Evolutionary conservation across 1,284 basidiomycete species (phyloP).

Genomic region (Wallemia hederae): DNA sequence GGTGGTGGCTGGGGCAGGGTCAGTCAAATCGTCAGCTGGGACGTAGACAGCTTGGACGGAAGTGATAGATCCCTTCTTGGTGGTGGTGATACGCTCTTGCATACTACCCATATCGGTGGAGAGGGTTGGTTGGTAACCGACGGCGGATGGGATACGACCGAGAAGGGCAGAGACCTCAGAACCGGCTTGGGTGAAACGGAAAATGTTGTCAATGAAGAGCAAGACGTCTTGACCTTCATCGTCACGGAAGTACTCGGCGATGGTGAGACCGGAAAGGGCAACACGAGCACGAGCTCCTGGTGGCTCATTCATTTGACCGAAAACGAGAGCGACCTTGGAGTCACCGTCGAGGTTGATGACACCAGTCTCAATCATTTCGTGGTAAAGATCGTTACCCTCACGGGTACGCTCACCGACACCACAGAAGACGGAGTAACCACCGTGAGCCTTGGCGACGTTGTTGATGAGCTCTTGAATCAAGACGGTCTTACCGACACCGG

Average conservation of each 20-base stretch:
- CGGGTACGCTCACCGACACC: slow-evolving; percentile 98
- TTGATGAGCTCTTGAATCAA: slow-evolving; percentile 98
- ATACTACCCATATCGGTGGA: slow-evolving; percentile 99
- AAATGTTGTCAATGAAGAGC: slow-evolving; percentile 99
- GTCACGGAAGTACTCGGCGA: slow-evolving; percentile 99
- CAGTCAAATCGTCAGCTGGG: slow-evolving; percentile 98
- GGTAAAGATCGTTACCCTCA: slow-evolving; percentile 99
- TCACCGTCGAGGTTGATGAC: slow-evolving; percentile 79
- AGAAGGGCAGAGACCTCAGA: slow-evolving; percentile 98
- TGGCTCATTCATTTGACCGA: slow-evolving; percentile 99
- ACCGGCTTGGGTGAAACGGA: slow-evolving; percentile 99
- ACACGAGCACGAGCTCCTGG: slow-evolving; percentile 99
- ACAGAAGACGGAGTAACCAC: slow-evolving; percentile 78
- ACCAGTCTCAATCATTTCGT: slow-evolving; percentile 99
- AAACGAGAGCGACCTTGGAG: slow-evolving; percentile 97
- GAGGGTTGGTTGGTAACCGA: slow-evolving; percentile 98
- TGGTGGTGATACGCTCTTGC: slow-evolving; percentile 98
- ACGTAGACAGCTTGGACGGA: slow-evolving; percentile 99
- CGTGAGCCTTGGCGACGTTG: slow-evolving; percentile 99
- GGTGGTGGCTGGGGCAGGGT: slow-evolving; percentile 94
- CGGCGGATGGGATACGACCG: slow-evolving; percentile 98
- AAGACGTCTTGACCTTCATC: slow-evolving; percentile 99
- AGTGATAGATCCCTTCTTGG: slow-evolving; percentile 99
- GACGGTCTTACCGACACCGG: slow-evolving; percentile 99
- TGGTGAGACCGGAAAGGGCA: slow-evolving; percentile 90